Base-by-base conservation (phyloP, 1,284 basidiomycete species). In the Erythrobasidium hasegawianum region DNA sequence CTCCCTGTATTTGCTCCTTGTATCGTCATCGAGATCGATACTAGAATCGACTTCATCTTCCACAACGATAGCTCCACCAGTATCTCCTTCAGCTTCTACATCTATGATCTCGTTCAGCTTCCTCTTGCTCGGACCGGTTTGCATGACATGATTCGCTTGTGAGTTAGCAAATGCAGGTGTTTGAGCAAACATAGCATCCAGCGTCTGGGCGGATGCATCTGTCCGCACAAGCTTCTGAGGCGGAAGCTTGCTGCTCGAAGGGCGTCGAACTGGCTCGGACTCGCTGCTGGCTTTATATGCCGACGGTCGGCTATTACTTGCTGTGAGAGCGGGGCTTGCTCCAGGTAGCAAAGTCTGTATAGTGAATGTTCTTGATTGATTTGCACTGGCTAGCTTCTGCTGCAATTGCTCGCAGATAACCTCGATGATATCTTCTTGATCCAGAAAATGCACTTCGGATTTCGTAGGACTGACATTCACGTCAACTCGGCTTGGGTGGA, bases 381-480 rank as follows among this genome's bases (percentile, higher is more conserved):
- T 90, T 78, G 72, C 77, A n/a, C 82, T 82, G 0, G 86, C 81
- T n/a, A 94, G 79, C 22, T 81, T 81, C 54, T 82, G 78, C 69
- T 89, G 86, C 0, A 96, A 80, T 0, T 81, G 82, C 70, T 87
- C 84, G n/a, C 88, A 85, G 55, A 98, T 85, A 7, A 80, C 81
- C 71, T 92, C 87, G 2, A 88, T 87, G 71, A 97, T 90, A 13
- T 82, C 82, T 60, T 97, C 96, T 76, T 98, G 92, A 71, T 97
- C 85, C 61, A 97, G 79, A 73, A 98, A 98, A 72, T 76, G 80
- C 50, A 81, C 81, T 77, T 97, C 94, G 43, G 89, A 87, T 77
- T 99, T 98, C 1, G 96, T 98, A 0, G 96, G 96, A 76, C 97
- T 95, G 0, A 98, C 94, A 73, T 98, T 98, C 65, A 97, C 94